phyloP scores from a whole-genome alignment of 768 basidiomycete species.

The Strobilomyces confusus region DNA sequence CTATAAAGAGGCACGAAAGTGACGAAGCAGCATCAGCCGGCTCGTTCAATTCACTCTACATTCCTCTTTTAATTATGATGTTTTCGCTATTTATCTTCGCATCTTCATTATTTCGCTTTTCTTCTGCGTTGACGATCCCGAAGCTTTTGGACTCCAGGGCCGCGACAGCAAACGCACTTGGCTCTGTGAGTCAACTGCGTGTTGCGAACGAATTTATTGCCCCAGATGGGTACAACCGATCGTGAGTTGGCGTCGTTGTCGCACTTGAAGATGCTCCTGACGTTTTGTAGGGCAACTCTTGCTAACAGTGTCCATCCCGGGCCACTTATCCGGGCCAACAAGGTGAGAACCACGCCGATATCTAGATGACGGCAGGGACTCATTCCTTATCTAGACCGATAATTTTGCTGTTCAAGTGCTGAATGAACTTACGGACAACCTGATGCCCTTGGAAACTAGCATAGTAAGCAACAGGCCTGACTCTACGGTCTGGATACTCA shows the following conservation, averaged over 20 bases:
- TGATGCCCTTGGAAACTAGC: conserved; percentile 47
- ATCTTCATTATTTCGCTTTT: background rate
- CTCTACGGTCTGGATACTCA: conserved; percentile 13
- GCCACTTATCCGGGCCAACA: conserved; percentile 39
- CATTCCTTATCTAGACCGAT: background rate
- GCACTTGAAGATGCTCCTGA: background rate
- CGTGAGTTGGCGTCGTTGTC: background rate
- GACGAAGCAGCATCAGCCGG: background rate
- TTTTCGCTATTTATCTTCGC: background rate
- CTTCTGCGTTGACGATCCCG: background rate
- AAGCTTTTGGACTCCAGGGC: background rate
- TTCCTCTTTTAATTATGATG: background rate
- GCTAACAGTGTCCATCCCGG: conserved; percentile 31
- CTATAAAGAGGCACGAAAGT: background rate
- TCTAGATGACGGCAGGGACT: background rate
- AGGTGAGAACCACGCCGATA: conserved; percentile 16
- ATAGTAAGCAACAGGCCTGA: conserved; percentile 16
- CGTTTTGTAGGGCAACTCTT: background rate
- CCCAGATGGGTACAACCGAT: conserved; percentile 3
- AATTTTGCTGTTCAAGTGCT: background rate
- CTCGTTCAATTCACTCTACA: background rate
- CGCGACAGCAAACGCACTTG: background rate
- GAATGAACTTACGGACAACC: conserved; percentile 29
- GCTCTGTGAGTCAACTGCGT: background rate
- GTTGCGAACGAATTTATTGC: background rate